A percentile compares a stretch with the other conserved stretches of the same genome.
Evolutionary conservation across 441 rosid genomes (phyloP).

Genomic region (Breynia disticha): DNA sequence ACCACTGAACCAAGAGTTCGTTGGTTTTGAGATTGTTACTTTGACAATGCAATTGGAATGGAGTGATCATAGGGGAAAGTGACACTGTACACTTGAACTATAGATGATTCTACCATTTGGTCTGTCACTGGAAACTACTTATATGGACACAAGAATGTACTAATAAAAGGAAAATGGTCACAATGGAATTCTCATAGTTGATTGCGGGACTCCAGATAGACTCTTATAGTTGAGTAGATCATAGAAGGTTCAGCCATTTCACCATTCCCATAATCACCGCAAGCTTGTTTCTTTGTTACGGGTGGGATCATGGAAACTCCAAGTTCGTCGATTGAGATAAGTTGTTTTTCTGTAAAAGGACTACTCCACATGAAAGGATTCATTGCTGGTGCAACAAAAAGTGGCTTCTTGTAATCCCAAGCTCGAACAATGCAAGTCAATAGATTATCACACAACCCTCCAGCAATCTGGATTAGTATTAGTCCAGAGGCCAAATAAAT

Average conservation of each 20-base stretch:
- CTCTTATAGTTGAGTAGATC: slow-evolving; percentile 67
- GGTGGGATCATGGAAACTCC: slow-evolving; percentile 84
- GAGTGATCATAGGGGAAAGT: too few species aligned
- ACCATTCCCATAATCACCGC: slow-evolving; percentile 87
- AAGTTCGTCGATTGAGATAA: slow-evolving; percentile 72
- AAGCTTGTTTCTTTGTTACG: slow-evolving; percentile 64
- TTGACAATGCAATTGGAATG: too few species aligned
- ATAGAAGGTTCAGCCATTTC: slow-evolving; percentile 92
- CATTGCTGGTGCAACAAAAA: slow-evolving; percentile 86
- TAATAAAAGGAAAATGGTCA: too few species aligned
- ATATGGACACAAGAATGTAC: too few species aligned
- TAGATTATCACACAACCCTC: slow-evolving; percentile 85
- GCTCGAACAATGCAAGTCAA: slow-evolving; percentile 81
- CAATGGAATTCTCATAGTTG: too few species aligned
- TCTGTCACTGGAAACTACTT: too few species aligned
- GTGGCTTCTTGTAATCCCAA: slow-evolving; percentile 78
- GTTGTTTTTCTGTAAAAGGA: slow-evolving; percentile 80
- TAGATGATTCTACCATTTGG: too few species aligned
- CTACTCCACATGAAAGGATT: slow-evolving; percentile 87
- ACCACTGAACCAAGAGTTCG: too few species aligned
- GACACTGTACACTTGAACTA: too few species aligned
- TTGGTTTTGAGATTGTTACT: too few species aligned
- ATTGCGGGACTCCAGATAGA: slow-evolving; percentile 53
- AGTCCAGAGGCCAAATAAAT: background rate
- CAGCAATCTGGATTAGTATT: slow-evolving; percentile 53